Conservation (phyloP, 768 basidiomycete genomes). For the Termitomyces sp. region DNA sequence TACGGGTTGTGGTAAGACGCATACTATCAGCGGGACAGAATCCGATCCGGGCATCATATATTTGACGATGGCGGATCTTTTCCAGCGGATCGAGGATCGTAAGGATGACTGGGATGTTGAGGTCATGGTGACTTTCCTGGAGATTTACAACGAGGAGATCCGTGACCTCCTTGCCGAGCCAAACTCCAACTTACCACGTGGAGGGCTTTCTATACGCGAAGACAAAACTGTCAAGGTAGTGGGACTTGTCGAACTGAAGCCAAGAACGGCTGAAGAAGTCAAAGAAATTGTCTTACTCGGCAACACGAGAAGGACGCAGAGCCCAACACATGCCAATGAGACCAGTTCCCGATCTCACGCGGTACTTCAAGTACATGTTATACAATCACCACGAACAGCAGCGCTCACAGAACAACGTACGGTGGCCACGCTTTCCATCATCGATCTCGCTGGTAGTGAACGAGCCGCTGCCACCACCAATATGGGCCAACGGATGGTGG, state of each 20-base stretch:
- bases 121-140: slow-evolving; percentile 91
- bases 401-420: slow-evolving; percentile 77
- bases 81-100: slow-evolving; percentile 85
- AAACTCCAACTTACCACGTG: slow-evolving; percentile 56
- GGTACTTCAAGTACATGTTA: slow-evolving; percentile 92
- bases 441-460: slow-evolving; percentile 96
- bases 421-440: slow-evolving; percentile 92
- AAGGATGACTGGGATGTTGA: slow-evolving; percentile 81
- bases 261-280: slow-evolving; percentile 84
- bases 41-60: slow-evolving; percentile 91
- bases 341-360: slow-evolving; percentile 97
- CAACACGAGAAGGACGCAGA: slow-evolving; percentile 85
- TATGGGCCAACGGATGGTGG: slow-evolving; percentile 97
- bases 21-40: slow-evolving; percentile 94
- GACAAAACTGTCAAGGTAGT: slow-evolving; percentile 91
- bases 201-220: slow-evolving; percentile 90
- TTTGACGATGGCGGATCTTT: slow-evolving; percentile 95
- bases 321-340: slow-evolving; percentile 93
- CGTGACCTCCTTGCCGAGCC: slow-evolving; percentile 87
- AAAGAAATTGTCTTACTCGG: slow-evolving; percentile 90
- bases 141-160: slow-evolving; percentile 99
- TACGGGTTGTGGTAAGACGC: slow-evolving; percentile 99
- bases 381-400: slow-evolving; percentile 81
- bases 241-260: slow-evolving; percentile 76
- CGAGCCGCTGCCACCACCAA: slow-evolving; percentile 94